phyloP scores from a whole-genome alignment of 2,329 filamentous ascomycete genomes.

The Tetracladium maxilliforme region DNA sequence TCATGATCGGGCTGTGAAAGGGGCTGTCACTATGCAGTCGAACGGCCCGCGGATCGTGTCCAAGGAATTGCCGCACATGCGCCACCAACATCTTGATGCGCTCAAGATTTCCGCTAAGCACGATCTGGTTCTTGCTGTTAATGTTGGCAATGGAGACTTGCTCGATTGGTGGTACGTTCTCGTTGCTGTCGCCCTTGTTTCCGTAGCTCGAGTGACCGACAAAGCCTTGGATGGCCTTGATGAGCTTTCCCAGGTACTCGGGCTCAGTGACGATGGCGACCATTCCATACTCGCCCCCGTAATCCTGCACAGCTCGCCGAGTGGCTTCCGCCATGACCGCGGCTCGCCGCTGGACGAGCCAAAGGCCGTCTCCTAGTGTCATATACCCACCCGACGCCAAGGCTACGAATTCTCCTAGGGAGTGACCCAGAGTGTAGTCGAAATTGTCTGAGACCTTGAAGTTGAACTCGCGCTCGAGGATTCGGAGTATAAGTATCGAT shows the following conservation, averaged over 20 bases:
- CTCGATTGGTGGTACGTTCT: conserved; percentile 60
- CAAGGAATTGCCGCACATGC: conserved; percentile 77
- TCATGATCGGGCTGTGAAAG: conserved; percentile 88
- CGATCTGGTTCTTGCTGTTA: conserved; percentile 93
- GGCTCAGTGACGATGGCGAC: conserved; percentile 83
- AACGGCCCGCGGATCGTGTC: conserved; percentile 81
- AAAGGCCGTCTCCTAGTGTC: conserved; percentile 61
- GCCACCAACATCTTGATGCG: conserved; percentile 69
- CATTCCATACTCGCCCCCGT: conserved; percentile 84
- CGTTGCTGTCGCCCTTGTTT: conserved; percentile 50
- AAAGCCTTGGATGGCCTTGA: conserved; percentile 66
- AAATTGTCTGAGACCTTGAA: conserved; percentile 58
- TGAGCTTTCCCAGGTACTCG: conserved; percentile 52
- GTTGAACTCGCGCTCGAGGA: conserved; percentile 73
- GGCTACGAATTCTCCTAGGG: conserved; percentile 83
- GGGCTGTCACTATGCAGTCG: conserved; percentile 75
- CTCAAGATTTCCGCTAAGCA: conserved; percentile 75
- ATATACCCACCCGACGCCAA: conserved; percentile 76
- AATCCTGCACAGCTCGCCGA: conserved; percentile 43
- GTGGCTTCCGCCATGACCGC: conserved; percentile 75
- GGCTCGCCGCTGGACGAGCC: conserved; percentile 62
- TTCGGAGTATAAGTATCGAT: conserved; percentile 74
- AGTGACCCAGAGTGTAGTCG: conserved; percentile 80
- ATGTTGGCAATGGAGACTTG: conserved; percentile 87
- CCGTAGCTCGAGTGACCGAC: conserved; percentile 54